Evolutionary conservation across 163 green algal genomes (phyloP), one percentile per base, ranked within the genome.

Genomic region (Chlamydomonas reinhardtii): DNA sequence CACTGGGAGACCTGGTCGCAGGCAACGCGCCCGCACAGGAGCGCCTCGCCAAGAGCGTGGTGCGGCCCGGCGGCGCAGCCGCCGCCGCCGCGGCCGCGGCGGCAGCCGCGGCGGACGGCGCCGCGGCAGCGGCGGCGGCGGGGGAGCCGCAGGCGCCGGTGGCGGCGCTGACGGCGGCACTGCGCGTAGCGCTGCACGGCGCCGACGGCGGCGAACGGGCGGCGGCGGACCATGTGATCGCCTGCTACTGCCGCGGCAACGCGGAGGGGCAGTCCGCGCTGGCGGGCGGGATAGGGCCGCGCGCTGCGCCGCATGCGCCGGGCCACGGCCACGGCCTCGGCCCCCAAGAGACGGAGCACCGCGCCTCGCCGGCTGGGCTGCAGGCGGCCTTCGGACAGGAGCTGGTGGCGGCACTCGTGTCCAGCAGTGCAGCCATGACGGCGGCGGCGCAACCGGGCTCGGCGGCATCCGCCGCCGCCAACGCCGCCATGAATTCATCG

Each of bases 221-320:
- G 14, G 96, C 93, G 0, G 96, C 96, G 3, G 80, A 90, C 43
- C 84, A 91, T 39, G 68, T 96, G 59, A 73, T 98, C 8, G 68
- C 48, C 0, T 83, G 79, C 64, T 97, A 94, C 85, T 97, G 95
- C 83, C 35, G 59, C 15, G 93, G 86, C 64, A 97, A 98, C 78
- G 24, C 66, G 17, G 92, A 95, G 4, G 94, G 94, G 2, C 93
- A 97, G 89, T 83, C 75, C 19, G 86, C 91, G 37, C 88, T 97
- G 78, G 85, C 90, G 1, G 92, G 91, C 35, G 96, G 88, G 25
- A 68, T 97, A 31, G 84, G 82, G 20, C 82, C 78, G n/a, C 66
- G 66, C 48, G 20, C 64, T 11, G 48, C 48, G 48, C 12, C 48
- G 48, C 48, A 56, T 14, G 48, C 48, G 48, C 48, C 48, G 12